phyloP scores from a whole-genome alignment of 805 yeast species.

The Kodamaea fukazawae region DNA sequence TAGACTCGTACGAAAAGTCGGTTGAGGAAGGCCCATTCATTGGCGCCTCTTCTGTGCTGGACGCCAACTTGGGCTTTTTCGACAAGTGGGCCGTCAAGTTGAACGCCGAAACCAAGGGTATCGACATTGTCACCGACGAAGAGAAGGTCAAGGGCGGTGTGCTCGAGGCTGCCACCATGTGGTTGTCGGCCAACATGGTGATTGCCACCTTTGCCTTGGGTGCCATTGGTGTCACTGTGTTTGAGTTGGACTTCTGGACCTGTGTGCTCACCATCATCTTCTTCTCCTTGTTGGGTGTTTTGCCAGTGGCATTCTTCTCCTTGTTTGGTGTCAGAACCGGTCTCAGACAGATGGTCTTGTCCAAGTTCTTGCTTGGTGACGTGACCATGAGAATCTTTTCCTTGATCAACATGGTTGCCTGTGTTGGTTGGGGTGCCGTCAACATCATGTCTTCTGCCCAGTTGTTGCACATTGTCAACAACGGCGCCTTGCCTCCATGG shows the following conservation, averaged over 20 bases:
- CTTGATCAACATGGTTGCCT: slow-evolving; percentile 72
- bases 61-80: slow-evolving; percentile 24
- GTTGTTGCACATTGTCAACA: slow-evolving; percentile 72
- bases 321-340: slow-evolving; percentile 82
- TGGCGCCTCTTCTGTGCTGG: slow-evolving; percentile 24
- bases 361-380: slow-evolving; percentile 77
- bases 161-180: slow-evolving; percentile 77
- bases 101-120: slow-evolving; percentile 60
- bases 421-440: slow-evolving; percentile 95
- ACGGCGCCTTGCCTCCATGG: slow-evolving; percentile 74
- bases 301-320: slow-evolving; percentile 82
- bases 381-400: slow-evolving; percentile 74
- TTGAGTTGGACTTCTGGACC: slow-evolving; percentile 72
- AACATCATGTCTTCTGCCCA: slow-evolving; percentile 90
- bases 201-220: slow-evolving; percentile 82
- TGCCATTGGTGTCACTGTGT: slow-evolving; percentile 55
- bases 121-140: slow-evolving; percentile 76
- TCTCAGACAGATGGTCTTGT: slow-evolving; percentile 80
- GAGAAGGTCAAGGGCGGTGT: slow-evolving; percentile 69
- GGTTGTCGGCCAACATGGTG: slow-evolving; percentile 88
- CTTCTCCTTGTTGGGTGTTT: slow-evolving; percentile 68
- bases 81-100: slow-evolving; percentile 32
- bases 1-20: slow-evolving; percentile 25
- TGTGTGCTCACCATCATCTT: slow-evolving; percentile 64
- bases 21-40: slow-evolving; percentile 19